Evolutionary conservation across 2,329 filamentous ascomycete species (phyloP), one percentile per base, ranked within the genome.

Genomic region (Coleophoma crateriformis): DNA sequence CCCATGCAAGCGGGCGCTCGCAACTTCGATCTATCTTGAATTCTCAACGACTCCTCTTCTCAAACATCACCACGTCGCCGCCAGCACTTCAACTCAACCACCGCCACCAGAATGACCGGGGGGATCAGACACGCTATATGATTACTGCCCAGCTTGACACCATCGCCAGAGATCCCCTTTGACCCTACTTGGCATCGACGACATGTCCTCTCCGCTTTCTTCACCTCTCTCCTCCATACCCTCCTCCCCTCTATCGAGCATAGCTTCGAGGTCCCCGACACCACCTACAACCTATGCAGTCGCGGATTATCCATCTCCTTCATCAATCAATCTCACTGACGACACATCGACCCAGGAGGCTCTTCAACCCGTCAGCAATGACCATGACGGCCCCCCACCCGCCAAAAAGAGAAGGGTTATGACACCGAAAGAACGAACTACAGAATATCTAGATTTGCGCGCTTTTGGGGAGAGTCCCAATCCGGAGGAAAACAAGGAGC

Each of bases 361-460:
- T 19, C 57, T 56, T 44, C 57, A 58, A 38, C 46, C 55, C 35
- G 50, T 50, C 22, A 51, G 53, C 11, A 46, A 34, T 35, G 58
- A 61, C 51, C 34, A 45, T 64, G 83, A 88, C 61, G 82, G 81
- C 46, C 79, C 77, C 43, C 83, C 84, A 35, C 87, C 88, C 33
- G 73, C 83, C 48, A 96, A 95, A 75, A 87, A 87, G 68, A 83
- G 87, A 61, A 84, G 83, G 64, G 77, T 85, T 49, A 73, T 75
- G 51, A 75, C 79, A 51, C 75, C 77, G 57, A 82, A 81, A 62
- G 77, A 87, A 61, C 86, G 90, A 60, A 90, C 80, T 17, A 95
- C 91, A n/a, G 81, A 88, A 60, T 82, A 88, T 63, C 77, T 99
- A 37, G 85, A 96, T 67, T 72, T 97, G 35, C 72, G 74, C 39